A percentile compares a stretch with the other conserved stretches of the same genome.
Evolutionary conservation across 805 yeast genomes (phyloP).

Genomic region (Suhomyces sp.): DNA sequence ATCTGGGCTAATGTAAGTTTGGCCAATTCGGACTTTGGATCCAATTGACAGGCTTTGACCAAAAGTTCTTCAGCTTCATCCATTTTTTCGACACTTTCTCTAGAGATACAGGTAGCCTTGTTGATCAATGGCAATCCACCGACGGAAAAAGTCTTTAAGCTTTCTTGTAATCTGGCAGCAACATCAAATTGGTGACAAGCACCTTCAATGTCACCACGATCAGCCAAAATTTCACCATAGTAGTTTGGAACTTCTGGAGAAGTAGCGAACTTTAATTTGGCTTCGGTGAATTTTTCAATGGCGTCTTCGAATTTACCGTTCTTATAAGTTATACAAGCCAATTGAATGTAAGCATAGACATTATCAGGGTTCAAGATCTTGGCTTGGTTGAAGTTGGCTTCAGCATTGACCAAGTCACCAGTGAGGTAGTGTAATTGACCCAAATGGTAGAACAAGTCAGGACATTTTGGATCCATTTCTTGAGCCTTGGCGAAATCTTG

Average conservation of each 20-base stretch:
- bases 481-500: slow-evolving; percentile 71
- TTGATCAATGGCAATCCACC: slow-evolving; percentile 89
- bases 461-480: slow-evolving; percentile 61
- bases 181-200: slow-evolving; percentile 84
- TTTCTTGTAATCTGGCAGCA: slow-evolving; percentile 78
- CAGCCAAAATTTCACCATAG: slow-evolving; percentile 90
- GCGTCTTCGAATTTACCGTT: slow-evolving; percentile 59
- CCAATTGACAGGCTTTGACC: slow-evolving; percentile 72
- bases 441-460: slow-evolving; percentile 88
- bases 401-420: slow-evolving; percentile 70
- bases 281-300: slow-evolving; percentile 63
- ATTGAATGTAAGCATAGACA: slow-evolving; percentile 83
- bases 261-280: slow-evolving; percentile 74
- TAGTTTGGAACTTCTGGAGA: slow-evolving; percentile 92
- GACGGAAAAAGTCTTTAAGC: slow-evolving; percentile 63
- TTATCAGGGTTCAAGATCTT: slow-evolving; percentile 70
- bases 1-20: slow-evolving; percentile 89
- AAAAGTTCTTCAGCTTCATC: slow-evolving; percentile 63
- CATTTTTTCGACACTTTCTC: slow-evolving; percentile 46
- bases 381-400: slow-evolving; percentile 70
- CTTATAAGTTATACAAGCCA: slow-evolving; percentile 89
- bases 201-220: slow-evolving; percentile 64
- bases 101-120: slow-evolving; percentile 72
- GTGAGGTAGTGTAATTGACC: slow-evolving; percentile 89
- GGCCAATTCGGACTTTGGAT: slow-evolving; percentile 88